Base-by-base conservation (phyloP, 139 green algal genomes). In the Zygnema cylindricum region DNA sequence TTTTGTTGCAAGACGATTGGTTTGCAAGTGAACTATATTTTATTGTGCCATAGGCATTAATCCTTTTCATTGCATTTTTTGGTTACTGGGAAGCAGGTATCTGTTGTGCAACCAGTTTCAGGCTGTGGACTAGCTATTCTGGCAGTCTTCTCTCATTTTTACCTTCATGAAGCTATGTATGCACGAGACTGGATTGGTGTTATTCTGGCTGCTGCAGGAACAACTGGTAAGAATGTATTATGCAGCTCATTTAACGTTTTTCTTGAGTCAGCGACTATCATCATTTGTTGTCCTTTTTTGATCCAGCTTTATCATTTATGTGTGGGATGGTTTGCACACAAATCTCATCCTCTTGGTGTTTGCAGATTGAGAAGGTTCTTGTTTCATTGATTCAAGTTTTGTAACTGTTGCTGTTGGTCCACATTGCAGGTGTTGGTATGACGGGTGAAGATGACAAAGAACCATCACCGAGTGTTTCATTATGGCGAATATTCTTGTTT, bases 21-120 rank as follows among this genome's bases (percentile, higher is more conserved):
- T n/a, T n/a, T n/a, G n/a, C n/a, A n/a, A n/a, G n/a, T n/a, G n/a
- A n/a, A n/a, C n/a, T n/a, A n/a, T n/a, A n/a, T n/a, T n/a, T n/a
- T n/a, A n/a, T n/a, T n/a, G n/a, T n/a, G n/a, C n/a, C n/a, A n/a
- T n/a, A n/a, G n/a, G n/a, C n/a, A n/a, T n/a, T n/a, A n/a, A n/a
- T n/a, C n/a, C n/a, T n/a, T n/a, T n/a, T n/a, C n/a, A n/a, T n/a
- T n/a, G n/a, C n/a, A n/a, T n/a, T n/a, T n/a, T n/a, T n/a, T n/a
- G n/a, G n/a, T n/a, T n/a, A n/a, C n/a, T n/a, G n/a, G n/a, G n/a
- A 55, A 85, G 36, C 93, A 96, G 92, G 95, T 98, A 2, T 98
- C 95, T 0, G 85, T 98, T 35, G 94, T 98, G 55, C 96, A 98
- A 88, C 96, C 96, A 0, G 95, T 98, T 25, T 95, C 94, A 23